Conservation (phyloP, 2,329 filamentous ascomycete genomes). For the Claviceps sp. region DNA sequence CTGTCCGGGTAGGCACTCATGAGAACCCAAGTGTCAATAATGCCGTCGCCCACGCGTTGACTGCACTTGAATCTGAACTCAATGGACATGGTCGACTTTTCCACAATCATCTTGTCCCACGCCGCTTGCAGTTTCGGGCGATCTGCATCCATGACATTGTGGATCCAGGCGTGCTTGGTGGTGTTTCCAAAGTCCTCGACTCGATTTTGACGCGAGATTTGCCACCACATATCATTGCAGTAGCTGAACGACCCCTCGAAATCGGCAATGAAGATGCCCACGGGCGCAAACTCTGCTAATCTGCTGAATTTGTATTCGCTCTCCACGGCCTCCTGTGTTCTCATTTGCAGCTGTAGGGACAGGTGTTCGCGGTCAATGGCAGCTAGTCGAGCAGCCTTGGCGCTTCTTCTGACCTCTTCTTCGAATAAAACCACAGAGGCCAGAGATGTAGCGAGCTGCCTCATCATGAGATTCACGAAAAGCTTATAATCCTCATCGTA, state of each 20-base stretch:
- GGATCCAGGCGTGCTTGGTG: conserved; percentile 44
- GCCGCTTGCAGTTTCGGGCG: conserved; percentile 40
- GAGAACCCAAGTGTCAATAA: conserved; percentile 59
- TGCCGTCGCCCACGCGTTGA: conserved; percentile 45
- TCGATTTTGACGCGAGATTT: conserved; percentile 53
- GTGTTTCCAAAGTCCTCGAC: conserved; percentile 39
- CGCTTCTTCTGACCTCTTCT: conserved; percentile 50
- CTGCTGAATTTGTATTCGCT: conserved; percentile 44
- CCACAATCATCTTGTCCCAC: conserved; percentile 41
- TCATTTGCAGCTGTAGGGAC: conserved; percentile 4
- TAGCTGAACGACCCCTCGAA: conserved; percentile 54
- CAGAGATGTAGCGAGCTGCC: conserved; percentile 51
- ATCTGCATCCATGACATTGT: conserved; percentile 56
- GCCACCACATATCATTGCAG: conserved; percentile 51
- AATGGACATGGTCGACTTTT: conserved; percentile 50
- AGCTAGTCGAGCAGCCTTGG: conserved; percentile 15
- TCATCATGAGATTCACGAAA: conserved; percentile 42
- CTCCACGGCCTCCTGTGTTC: conserved; percentile 6
- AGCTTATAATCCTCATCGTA: conserved; percentile 62
- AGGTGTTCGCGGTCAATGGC: conserved; percentile 5
- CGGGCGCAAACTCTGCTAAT: conserved; percentile 72
- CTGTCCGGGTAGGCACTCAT: conserved; percentile 65
- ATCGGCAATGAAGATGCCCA: conserved; percentile 73
- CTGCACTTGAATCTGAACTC: conserved; percentile 63
- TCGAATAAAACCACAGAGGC: conserved; percentile 59